A percentile compares a stretch with the other conserved stretches of the same genome.
Conservation (phyloP, 176 grass and related monocot genomes). For the Phoenix roebelenii region DNA sequence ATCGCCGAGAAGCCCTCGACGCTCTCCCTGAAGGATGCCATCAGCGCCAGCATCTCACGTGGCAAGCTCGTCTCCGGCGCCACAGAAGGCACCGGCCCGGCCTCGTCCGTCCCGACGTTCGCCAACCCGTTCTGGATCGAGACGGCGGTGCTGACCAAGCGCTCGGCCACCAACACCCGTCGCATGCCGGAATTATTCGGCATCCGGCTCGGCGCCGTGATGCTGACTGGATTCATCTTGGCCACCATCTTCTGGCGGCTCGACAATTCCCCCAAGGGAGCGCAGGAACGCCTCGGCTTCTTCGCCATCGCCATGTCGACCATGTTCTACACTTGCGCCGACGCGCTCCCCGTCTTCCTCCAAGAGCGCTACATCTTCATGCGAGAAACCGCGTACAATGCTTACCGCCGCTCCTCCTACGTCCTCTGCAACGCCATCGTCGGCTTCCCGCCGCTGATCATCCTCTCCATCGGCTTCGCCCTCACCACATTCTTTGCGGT, state of each 20-base stretch:
- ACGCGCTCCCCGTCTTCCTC: slow-evolving; percentile 91
- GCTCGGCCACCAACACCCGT: slow-evolving; percentile 78
- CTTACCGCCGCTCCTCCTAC: slow-evolving; percentile 91
- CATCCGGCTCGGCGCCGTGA: slow-evolving; percentile 68
- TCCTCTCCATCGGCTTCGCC: slow-evolving; percentile 85
- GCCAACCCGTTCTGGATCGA: slow-evolving; percentile 94
- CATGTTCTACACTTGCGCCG: slow-evolving; percentile 98
- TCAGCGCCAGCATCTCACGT: slow-evolving; percentile 81
- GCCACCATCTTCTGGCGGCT: slow-evolving; percentile 98
- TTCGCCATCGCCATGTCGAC: slow-evolving; percentile 99
- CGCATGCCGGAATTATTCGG: slow-evolving; percentile 72
- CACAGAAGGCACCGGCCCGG: slow-evolving; percentile 24
- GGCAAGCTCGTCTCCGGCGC: slow-evolving; percentile 91
- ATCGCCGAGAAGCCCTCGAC: slow-evolving; percentile 8
- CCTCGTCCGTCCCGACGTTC: slow-evolving; percentile 46
- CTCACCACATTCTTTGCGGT: slow-evolving; percentile 92
- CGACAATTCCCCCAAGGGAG: slow-evolving; percentile 81
- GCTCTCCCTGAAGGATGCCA: slow-evolving; percentile 68
- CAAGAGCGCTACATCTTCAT: slow-evolving; percentile 98
- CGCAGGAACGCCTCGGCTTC: slow-evolving; percentile 80
- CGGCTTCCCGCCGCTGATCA: slow-evolving; percentile 59
- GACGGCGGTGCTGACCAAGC: slow-evolving; percentile 68
- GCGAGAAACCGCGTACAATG: slow-evolving; percentile 95
- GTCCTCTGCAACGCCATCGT: slow-evolving; percentile 88
- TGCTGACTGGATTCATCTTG: slow-evolving; percentile 84